Evolutionary conservation across 2,329 filamentous ascomycete genomes (phyloP).

Genomic region (Gnomoniopsis smithogilvyi): DNA sequence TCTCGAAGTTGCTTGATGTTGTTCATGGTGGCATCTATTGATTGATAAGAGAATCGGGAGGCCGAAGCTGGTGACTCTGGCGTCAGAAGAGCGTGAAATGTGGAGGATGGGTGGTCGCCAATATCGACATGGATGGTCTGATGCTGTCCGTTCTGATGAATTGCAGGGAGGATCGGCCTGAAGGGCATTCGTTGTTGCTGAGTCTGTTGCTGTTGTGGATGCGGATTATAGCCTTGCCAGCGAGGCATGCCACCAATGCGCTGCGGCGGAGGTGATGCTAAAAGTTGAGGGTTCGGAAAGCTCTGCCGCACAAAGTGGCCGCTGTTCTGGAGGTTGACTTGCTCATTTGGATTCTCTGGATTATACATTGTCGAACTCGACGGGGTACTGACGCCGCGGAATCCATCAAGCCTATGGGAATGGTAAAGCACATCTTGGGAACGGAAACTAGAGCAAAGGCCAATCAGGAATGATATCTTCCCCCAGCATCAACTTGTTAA

Average conservation of each 20-base stretch:
- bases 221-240: background rate
- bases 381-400: background rate
- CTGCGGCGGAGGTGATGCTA: background rate
- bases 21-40: background rate
- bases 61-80: background rate
- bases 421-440: background rate
- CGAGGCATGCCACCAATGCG: background rate
- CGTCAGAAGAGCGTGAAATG: background rate
- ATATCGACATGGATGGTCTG: background rate
- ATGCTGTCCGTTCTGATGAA: background rate
- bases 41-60: background rate
- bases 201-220: background rate
- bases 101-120: background rate
- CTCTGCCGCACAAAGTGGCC: background rate
- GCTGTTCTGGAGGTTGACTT: background rate
- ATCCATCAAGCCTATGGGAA: background rate
- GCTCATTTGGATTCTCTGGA: background rate
- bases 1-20: conserved; percentile 1
- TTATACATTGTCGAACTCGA: background rate
- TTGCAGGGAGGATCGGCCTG: background rate
- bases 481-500: background rate
- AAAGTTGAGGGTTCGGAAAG: background rate
- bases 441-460: background rate
- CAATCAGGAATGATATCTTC: background rate
- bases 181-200: background rate